Conservation (phyloP, 2,329 filamentous ascomycete genomes). For the Hymenoscyphus scutula region DNA sequence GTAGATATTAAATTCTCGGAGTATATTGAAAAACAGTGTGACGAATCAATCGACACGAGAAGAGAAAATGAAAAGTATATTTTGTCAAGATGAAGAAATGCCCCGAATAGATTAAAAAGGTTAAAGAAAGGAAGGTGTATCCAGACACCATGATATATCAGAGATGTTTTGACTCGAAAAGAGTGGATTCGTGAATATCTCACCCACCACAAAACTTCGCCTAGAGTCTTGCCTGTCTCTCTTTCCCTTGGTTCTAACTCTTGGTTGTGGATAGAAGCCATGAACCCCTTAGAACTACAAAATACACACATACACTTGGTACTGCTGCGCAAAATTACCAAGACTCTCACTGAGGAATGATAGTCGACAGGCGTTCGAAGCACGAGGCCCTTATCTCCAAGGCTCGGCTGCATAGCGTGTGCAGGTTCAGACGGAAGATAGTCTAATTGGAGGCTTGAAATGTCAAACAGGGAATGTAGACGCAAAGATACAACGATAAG, state of each 20-base stretch:
- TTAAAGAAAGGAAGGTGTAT: background rate
- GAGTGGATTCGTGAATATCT: background rate
- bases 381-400: no score
- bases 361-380: background rate
- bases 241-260: slow-evolving; percentile 1
- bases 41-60: background rate
- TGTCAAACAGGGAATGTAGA: background rate
- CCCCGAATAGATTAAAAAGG: background rate
- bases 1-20: background rate
- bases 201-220: background rate
- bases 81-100: background rate
- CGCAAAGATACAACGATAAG: background rate
- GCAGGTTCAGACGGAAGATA: background rate
- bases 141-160: background rate
- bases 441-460: background rate
- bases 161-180: background rate
- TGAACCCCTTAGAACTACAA: background rate
- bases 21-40: background rate
- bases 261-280: background rate
- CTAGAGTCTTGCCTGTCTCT: background rate
- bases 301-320: background rate
- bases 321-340: background rate
- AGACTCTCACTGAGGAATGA: background rate
- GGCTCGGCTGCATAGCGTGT: background rate
- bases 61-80: background rate